Conservation (phyloP, 768 basidiomycete species). For the Podaxis carcinomalis region DNA sequence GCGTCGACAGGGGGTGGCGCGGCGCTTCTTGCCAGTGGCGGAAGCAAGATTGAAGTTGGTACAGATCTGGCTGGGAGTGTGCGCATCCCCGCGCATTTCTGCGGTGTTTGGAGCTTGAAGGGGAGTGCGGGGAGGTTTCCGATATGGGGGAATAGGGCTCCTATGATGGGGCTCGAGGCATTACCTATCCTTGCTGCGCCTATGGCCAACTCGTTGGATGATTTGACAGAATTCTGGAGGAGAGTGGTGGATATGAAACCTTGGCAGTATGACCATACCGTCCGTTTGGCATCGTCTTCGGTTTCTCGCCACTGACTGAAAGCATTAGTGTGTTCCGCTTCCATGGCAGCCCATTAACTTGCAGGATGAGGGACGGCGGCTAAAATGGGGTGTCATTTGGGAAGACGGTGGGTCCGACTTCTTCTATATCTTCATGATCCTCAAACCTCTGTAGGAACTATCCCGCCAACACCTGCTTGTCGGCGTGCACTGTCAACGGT, state of each 20-base stretch:
- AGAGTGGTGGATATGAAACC: slow-evolving; percentile 56
- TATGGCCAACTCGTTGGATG: slow-evolving; percentile 57
- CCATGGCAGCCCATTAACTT: slow-evolving; percentile 46
- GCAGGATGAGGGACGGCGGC: slow-evolving; percentile 41
- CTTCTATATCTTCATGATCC: neutral
- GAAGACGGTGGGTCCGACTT: slow-evolving; percentile 45
- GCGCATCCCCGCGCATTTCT: slow-evolving; percentile 69
- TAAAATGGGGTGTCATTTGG: slow-evolving; percentile 62
- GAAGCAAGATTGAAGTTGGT: slow-evolving; percentile 64
- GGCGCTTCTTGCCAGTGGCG: slow-evolving; percentile 61
- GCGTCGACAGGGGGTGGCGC: slow-evolving; percentile 71
- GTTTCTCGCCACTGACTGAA: slow-evolving; percentile 14
- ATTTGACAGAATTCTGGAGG: slow-evolving; percentile 64
- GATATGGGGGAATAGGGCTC: slow-evolving; percentile 39
- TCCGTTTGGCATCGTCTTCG: slow-evolving; percentile 21
- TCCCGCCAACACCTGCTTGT: slow-evolving; percentile 62
- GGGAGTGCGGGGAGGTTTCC: slow-evolving; percentile 57
- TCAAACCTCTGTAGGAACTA: slow-evolving; percentile 37
- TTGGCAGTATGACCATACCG: slow-evolving; percentile 65
- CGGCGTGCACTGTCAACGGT: slow-evolving; percentile 50
- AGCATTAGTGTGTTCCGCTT: slow-evolving; percentile 41
- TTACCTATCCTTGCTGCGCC: slow-evolving; percentile 52
- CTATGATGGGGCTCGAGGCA: slow-evolving; percentile 54
- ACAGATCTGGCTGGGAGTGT: slow-evolving; percentile 74
- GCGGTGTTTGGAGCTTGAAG: slow-evolving; percentile 65